Base-by-base conservation (phyloP, 2,329 filamentous ascomycete genomes). In the Fonsecaea pedrosoi region DNA sequence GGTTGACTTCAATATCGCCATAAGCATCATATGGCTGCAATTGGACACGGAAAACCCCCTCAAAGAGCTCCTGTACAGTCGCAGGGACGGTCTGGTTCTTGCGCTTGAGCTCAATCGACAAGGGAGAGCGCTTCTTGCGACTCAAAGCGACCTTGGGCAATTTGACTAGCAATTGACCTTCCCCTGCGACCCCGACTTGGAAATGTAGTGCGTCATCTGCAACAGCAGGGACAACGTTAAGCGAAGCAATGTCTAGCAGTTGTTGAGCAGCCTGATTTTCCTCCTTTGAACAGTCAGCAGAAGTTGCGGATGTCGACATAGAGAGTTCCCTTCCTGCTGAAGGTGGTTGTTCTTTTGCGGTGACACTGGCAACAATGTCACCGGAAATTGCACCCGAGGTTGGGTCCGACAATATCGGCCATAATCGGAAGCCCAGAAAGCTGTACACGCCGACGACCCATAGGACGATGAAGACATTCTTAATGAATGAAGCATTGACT, bases 31-130 rank as follows among this genome's bases (percentile, higher is more conserved):
- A 80, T 53, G 80, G 78, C 58, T 83, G 80, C 15, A 86, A 74
- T 34, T 81, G 80, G 42, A 87, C 75, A 13, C 82, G 80, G 69
- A 86, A 86, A 7, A 85, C 82, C 8, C 84, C 84, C 38, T 84
- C 82, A 64, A 86, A 83, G 8, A 86, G 78, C 54, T 79, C 80
- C 42, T 82, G 82, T n/a, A 83, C 74, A 65, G 83, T 78, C 64
- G 82, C 80, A 32, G 81, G 72, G 54, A 83, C 74, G 38, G 76
- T 69, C 15, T 77, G 75, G 32, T 78, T 78, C n/a, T 75, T 74
- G 60, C 82, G 81, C 34, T 75, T 78, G 55, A 87, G 79, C 55
- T 80, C 78, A 42, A 87, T 82, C 59, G 81, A 78, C 62, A 87
- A 80, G 13, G 79, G 78, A 8, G 65, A 64, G 15, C 79, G 78